A percentile compares a stretch with the other conserved stretches of the same genome.
Evolutionary conservation across 306 rosid species (phyloP).

Genomic region (Ceratonia siliqua): DNA sequence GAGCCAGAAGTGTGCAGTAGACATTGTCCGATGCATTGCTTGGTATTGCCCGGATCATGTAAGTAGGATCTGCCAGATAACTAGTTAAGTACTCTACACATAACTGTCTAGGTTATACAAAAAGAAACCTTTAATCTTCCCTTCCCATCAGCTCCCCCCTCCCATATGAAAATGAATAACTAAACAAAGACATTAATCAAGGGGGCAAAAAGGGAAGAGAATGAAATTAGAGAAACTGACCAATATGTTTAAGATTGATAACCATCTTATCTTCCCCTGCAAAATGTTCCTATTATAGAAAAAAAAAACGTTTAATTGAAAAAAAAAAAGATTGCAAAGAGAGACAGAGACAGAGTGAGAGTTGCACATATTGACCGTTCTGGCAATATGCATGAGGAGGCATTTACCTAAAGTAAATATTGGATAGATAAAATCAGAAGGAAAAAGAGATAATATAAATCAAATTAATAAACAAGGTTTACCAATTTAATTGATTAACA

Average conservation of each 20-base stretch:
- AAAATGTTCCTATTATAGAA: conserved; percentile 62
- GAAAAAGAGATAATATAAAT: too few species aligned
- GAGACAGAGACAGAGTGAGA: conserved; percentile 4
- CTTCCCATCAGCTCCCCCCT: not conserved
- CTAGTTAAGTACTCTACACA: conserved; percentile 26
- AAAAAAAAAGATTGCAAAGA: too few species aligned
- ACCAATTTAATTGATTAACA: too few species aligned
- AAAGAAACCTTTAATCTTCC: not conserved
- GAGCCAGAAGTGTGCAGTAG: conserved; percentile 89
- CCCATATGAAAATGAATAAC: not conserved
- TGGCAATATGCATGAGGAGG: too few species aligned
- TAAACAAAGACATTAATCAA: conserved; percentile 17
- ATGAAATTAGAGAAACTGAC: conserved; percentile 40
- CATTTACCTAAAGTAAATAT: too few species aligned
- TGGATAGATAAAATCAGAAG: too few species aligned
- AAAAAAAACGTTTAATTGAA: conserved; percentile 4
- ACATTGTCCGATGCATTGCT: conserved; percentile 90
- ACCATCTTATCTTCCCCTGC: conserved; percentile 47
- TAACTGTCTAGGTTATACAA: conserved; percentile 3
- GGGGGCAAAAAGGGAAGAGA: conserved; percentile 22
- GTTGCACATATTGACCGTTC: conserved; percentile 27
- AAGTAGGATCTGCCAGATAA: conserved; percentile 73
- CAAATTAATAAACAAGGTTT: too few species aligned
- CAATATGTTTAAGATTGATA: conserved; percentile 80
- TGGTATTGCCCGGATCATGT: conserved; percentile 94